These are phyloP conservation scores for Xylogone sp. DNA, from an alignment of 2,329 filamentous ascomycete species.

Conservation along the genomic window DNA sequence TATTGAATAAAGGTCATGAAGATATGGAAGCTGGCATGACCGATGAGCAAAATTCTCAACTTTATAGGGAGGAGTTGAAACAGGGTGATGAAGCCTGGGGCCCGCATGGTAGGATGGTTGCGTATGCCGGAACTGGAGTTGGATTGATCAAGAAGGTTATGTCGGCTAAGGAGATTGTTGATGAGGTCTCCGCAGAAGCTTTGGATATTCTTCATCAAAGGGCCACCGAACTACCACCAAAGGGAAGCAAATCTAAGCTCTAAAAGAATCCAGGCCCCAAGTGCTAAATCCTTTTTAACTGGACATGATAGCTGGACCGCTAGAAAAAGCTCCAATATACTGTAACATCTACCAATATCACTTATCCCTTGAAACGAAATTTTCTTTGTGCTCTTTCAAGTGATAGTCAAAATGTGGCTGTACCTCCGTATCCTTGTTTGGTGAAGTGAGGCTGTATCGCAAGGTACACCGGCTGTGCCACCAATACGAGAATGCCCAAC, in stretches of 20 bases:
- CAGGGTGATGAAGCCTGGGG: slow-evolving; percentile 49
- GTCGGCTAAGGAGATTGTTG: slow-evolving; percentile 48
- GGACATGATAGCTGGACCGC: too few species aligned
- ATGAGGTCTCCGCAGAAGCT: slow-evolving; percentile 25
- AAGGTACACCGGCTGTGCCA: too few species aligned
- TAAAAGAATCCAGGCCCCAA: not conserved
- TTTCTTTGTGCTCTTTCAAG: too few species aligned
- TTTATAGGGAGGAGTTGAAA: slow-evolving; percentile 38
- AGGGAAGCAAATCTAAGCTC: not conserved
- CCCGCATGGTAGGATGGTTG: slow-evolving; percentile 46
- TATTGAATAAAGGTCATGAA: slow-evolving; percentile 48
- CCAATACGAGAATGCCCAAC: too few species aligned
- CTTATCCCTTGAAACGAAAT: too few species aligned
- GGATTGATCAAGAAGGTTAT: slow-evolving; percentile 49
- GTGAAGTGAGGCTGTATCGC: too few species aligned
- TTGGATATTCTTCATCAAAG: not conserved
- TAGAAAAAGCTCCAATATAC: too few species aligned
- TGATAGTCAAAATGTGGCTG: too few species aligned
- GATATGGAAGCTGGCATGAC: slow-evolving; percentile 32
- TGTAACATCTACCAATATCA: too few species aligned
- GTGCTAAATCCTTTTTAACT: too few species aligned
- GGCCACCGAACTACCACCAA: not conserved
- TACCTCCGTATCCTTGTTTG: too few species aligned
- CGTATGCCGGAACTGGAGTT: slow-evolving; percentile 59
- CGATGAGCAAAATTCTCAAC: slow-evolving; percentile 31